Conservation (phyloP, 345 rosid species). For the Camelina sativa region DNA sequence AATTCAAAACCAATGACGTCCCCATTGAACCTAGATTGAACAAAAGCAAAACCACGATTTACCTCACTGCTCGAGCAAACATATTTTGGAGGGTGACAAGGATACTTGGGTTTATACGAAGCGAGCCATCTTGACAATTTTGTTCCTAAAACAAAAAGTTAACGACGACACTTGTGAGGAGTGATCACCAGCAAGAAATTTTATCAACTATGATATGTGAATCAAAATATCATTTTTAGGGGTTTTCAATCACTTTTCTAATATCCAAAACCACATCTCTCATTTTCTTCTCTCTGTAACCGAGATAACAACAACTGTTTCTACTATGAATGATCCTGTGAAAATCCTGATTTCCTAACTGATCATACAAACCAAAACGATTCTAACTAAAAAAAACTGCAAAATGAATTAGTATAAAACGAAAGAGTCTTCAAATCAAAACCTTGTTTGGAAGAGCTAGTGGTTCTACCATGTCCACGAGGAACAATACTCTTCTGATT, state of each 20-base stretch:
- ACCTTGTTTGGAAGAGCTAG: slow-evolving; percentile 53
- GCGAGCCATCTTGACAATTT: slow-evolving; percentile 63
- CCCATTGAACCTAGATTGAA: neutral
- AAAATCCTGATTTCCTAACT: neutral
- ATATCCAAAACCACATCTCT: neutral
- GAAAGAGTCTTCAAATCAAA: neutral
- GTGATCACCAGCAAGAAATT: slow-evolving; percentile 12
- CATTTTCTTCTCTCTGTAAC: neutral
- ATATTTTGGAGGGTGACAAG: slow-evolving; percentile 40
- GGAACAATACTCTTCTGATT: slow-evolving; percentile 48
- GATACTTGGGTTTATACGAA: slow-evolving; percentile 58
- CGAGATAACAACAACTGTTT: neutral
- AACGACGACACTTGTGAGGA: neutral
- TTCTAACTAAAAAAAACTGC: neutral
- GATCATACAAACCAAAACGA: neutral
- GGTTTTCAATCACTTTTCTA: neutral
- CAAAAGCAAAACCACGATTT: slow-evolving; percentile 21
- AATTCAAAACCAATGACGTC: slow-evolving; percentile 8
- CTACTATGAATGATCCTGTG: slow-evolving; percentile 18
- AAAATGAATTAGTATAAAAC: neutral
- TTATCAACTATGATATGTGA: neutral
- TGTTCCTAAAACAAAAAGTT: slow-evolving; percentile 49
- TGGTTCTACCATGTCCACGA: slow-evolving; percentile 44
- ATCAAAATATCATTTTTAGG: neutral
- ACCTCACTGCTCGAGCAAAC: slow-evolving; percentile 57